Percentiles rank a stretch among this genome's conserved stretches.
Conservation (phyloP, 805 yeast species). For the Sugiyamaella smithiae region DNA sequence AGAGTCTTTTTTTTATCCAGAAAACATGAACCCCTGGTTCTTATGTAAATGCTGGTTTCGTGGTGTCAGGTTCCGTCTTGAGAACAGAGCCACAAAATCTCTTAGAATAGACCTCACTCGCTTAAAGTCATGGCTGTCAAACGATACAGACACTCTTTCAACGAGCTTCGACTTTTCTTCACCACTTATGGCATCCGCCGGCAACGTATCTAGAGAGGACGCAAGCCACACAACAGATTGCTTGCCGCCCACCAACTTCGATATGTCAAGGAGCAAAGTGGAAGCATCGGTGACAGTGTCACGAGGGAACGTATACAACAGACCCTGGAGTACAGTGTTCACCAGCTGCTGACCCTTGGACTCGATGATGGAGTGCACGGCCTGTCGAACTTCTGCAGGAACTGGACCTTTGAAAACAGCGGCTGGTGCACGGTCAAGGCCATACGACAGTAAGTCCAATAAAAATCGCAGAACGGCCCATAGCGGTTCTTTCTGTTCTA, state of each 20-base stretch:
- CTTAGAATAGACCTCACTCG: constrained; percentile 67
- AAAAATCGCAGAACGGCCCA: constrained; percentile 68
- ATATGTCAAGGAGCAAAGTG: constrained; percentile 64
- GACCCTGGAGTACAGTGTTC: constrained; percentile 55
- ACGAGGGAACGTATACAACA: constrained; percentile 65
- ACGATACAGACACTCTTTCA: constrained; percentile 24
- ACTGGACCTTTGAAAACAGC: constrained; percentile 52
- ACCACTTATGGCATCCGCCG: constrained; percentile 58
- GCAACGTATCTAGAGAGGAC: constrained; percentile 53
- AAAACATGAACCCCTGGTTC: constrained; percentile 6
- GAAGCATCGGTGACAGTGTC: constrained; percentile 73
- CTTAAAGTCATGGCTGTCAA: constrained; percentile 63
- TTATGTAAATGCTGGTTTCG: constrained; percentile 24
- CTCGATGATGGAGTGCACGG: constrained; percentile 47
- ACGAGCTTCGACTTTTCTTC: constrained; percentile 68
- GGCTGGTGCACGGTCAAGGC: constrained; percentile 74
- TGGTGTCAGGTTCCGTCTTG: constrained; percentile 65
- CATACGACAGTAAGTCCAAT: constrained; percentile 83
- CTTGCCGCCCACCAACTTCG: constrained; percentile 42
- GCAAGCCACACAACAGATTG: constrained; percentile 62
- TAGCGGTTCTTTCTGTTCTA: constrained; percentile 71
- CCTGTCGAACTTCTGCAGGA: constrained; percentile 52
- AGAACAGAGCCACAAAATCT: constrained; percentile 81
- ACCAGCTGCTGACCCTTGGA: constrained; percentile 55
- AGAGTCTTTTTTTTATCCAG: too few species aligned